Evolutionary conservation across 2,329 filamentous ascomycete species (phyloP), one percentile per base, ranked within the genome.

Genomic region (Metarhizium rileyi): DNA sequence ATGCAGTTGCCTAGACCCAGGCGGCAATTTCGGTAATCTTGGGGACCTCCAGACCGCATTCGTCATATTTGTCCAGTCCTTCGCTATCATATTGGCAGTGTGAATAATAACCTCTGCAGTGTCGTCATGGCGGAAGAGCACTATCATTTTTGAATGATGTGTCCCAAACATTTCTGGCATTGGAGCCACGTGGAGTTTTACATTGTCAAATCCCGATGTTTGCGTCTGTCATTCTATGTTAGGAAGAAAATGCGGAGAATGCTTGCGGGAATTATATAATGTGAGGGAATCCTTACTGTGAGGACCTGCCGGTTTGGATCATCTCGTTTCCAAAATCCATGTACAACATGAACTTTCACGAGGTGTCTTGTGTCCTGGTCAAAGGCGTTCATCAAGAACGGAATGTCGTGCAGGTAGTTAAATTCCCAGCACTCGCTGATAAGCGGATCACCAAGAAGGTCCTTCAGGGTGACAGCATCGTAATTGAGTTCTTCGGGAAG

Each of bases 1-100:
- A 12, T 49, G 36, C 2, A 16, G 25, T 2, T 22, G 5, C 3
- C n/a, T 9, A 12, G 12, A 36, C 22, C 45, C 35, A 5, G 16
- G 23, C 5, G 44, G 8, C 7, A 69, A 45, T 1, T 78, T 65
- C 1, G 86, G 82, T 1, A 95, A 77, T 1, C 78, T 61, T 1
- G 87, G 87, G 0, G 87, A 91, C 46, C 70, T 73, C 90, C 90
- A 95, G 5, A 87, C 78, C 1, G 81, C 88, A 63, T 95, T 89
- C 1, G 83, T 86, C 86, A 95, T 87, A 57, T 93, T 93, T 1
- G 74, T 77, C 90, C 90, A 95, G 63, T 95, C 90, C 49, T 83
- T 81, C 4, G 75, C 61, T n/a, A 95, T 91, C 84, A 95, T 89
- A 58, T 95, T 95, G 18, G 90, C 88, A 0, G 90, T 95, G 58